phyloP scores from a whole-genome alignment of 1,284 basidiomycete genomes.

The Boletus smithii region DNA sequence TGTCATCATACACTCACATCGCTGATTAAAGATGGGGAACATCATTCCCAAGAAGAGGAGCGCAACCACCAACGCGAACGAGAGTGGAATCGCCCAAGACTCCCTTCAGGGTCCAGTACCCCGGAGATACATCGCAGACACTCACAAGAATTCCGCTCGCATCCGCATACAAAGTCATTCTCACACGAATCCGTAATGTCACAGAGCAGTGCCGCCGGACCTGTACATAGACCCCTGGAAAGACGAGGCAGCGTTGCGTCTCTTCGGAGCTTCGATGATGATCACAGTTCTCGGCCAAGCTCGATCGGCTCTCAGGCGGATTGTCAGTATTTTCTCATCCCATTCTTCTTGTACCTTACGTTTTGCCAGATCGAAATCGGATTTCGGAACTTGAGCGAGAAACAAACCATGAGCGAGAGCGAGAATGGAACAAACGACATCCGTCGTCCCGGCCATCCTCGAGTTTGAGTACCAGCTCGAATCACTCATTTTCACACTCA shows the following conservation, averaged over 20 bases:
- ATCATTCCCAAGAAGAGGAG: conserved; percentile 24
- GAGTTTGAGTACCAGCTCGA: conserved; percentile 34
- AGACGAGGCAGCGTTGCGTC: conserved; percentile 38
- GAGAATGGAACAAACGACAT: conserved; percentile 54
- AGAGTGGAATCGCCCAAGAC: conserved; percentile 37
- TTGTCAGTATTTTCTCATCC: conserved; percentile 35
- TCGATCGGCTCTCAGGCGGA: conserved; percentile 47
- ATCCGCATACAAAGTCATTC: conserved; percentile 25
- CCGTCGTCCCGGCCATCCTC: conserved; percentile 30
- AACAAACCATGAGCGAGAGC: conserved; percentile 44
- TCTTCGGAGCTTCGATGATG: conserved; percentile 37
- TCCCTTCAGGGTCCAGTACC: conserved; percentile 22
- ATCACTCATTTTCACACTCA: conserved; percentile 33
- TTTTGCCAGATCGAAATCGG: conserved; percentile 42
- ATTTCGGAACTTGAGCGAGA: conserved; percentile 43
- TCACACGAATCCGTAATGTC: conserved; percentile 24
- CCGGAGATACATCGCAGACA: conserved; percentile 32
- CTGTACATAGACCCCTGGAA: conserved; percentile 19
- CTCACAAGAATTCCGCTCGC: conserved; percentile 25
- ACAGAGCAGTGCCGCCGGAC: conserved; percentile 22
- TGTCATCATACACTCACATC: conserved; percentile 9
- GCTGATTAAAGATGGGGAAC: conserved; percentile 12
- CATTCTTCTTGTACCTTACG: neutral
- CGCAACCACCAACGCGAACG: conserved; percentile 34
- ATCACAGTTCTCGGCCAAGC: conserved; percentile 40